Conservation (phyloP, 805 yeast species). For the Candida peoriensis region DNA sequence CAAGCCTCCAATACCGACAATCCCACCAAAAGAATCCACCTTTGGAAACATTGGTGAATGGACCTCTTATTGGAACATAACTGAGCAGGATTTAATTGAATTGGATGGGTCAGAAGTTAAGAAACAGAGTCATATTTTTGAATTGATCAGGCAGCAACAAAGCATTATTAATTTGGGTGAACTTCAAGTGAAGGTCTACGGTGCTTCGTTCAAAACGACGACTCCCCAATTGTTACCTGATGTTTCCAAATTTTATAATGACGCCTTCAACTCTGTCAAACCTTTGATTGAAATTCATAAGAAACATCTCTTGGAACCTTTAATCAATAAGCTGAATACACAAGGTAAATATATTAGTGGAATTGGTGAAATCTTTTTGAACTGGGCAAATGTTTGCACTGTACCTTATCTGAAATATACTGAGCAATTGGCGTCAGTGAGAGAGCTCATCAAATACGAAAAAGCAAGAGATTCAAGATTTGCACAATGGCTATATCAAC, state of each 20-base stretch:
- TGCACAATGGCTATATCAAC: conserved; percentile 51
- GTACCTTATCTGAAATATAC: conserved; percentile 55
- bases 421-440: conserved; percentile 53
- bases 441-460: conserved; percentile 47
- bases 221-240: conserved; percentile 41
- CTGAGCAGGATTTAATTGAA: conserved; percentile 47
- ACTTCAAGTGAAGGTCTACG: conserved; percentile 56
- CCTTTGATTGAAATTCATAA: conserved; percentile 54
- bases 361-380: conserved; percentile 55
- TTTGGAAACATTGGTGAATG: conserved; percentile 41
- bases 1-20: conserved; percentile 19
- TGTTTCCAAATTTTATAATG: conserved; percentile 51
- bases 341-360: conserved; percentile 65
- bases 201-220: conserved; percentile 35
- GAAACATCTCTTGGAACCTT: conserved; percentile 48
- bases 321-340: conserved; percentile 48
- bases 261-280: conserved; percentile 52
- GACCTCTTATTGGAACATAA: conserved; percentile 62
- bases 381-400: conserved; percentile 60
- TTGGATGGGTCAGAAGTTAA: conserved; percentile 49
- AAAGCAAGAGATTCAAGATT: conserved; percentile 37
- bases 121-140: conserved; percentile 72
- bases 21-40: conserved; percentile 13
- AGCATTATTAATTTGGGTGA: conserved; percentile 62
- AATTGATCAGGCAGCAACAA: conserved; percentile 66